A percentile compares a stretch with the other conserved stretches of the same genome.
Conservation (phyloP, 2,329 filamentous ascomycete genomes). For the Cladosporium sp. region DNA sequence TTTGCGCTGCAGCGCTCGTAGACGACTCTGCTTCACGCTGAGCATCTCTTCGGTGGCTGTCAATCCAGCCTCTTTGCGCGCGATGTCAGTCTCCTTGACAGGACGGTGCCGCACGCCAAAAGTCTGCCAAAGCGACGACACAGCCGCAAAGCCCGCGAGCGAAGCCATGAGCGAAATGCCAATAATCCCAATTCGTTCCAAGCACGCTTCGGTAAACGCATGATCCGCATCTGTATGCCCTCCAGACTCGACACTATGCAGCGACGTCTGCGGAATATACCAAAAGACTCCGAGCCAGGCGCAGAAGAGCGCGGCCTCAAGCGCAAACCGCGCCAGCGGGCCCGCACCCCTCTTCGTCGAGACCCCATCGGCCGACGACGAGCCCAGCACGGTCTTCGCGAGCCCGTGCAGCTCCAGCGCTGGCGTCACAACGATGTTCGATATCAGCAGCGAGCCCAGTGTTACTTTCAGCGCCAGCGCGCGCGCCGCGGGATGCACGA, state of each 20-base stretch:
- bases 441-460: constrained; percentile 62
- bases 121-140: constrained; percentile 79
- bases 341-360: constrained; percentile 49
- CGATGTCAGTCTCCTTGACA: constrained; percentile 61
- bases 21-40: constrained; percentile 62
- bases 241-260: constrained; percentile 35
- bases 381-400: constrained; percentile 45
- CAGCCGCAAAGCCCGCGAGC: constrained; percentile 83
- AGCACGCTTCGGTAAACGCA: constrained; percentile 48
- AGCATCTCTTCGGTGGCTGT: constrained; percentile 77
- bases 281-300: constrained; percentile 71
- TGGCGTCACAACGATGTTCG: constrained; percentile 70
- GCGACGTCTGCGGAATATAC: constrained; percentile 42
- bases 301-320: constrained; percentile 58
- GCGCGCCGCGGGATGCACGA: constrained; percentile 62
- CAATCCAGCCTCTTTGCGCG: constrained; percentile 70
- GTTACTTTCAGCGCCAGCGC: constrained; percentile 62
- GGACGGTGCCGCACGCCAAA: constrained; percentile 61
- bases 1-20: constrained; percentile 65
- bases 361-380: constrained; percentile 56
- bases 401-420: constrained; percentile 64
- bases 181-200: constrained; percentile 70
- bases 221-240: constrained; percentile 24
- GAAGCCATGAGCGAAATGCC: constrained; percentile 82
- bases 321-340: constrained; percentile 39